Evolutionary conservation across 805 yeast species (phyloP), one percentile per base, ranked within the genome.

Genomic region (Maudiozyma bulderi): DNA sequence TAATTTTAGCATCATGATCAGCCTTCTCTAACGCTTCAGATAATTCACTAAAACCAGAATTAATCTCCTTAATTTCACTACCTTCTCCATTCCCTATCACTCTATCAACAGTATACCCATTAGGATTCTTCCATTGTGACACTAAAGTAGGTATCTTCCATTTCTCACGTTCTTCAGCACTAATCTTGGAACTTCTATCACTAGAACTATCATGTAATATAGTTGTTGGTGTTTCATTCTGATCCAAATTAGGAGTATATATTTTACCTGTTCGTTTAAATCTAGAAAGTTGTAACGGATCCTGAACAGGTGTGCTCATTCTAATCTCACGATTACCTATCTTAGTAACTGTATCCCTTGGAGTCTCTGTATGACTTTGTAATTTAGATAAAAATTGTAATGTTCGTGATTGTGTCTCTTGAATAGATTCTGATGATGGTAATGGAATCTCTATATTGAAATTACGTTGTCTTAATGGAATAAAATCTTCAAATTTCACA

Each of bases 71-170:
- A 30, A 59, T 52, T 0, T 69, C 64, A 6, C 68, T 66, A 9
- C 59, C 65, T 32, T 64, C 66, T 2, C 73, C 67, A 0, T 73
- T 73, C 48, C 71, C 75, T 11, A 76, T 74, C 2, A 86, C 70
- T 51, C 97, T 72, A 58, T 84, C 80, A 43, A 90, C 82, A 0
- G 95, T 81, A 61, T 81, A 87, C 1, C 98, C 97, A 56, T 86
- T 84, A 14, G 90, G 86, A 64, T 93, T 93, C 65, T 89, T 90
- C 97, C 98, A 93, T 64, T 87, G 88, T 1, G 98, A 91, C 0
- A 91, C 78, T 1, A 95, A 87, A 0, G 95, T 82, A 0, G 98
- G 98, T 32, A 93, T 88, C 44, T 76, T 74, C 96, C 97, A 91
- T 52, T 78, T 75, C 30, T 77, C 79, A 54, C 81, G 85, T 47